Percentiles rank a stretch among this genome's conserved stretches.
Evolutionary conservation across 805 yeast genomes (phyloP).

Genomic region (Saccharomycopsis amapae): DNA sequence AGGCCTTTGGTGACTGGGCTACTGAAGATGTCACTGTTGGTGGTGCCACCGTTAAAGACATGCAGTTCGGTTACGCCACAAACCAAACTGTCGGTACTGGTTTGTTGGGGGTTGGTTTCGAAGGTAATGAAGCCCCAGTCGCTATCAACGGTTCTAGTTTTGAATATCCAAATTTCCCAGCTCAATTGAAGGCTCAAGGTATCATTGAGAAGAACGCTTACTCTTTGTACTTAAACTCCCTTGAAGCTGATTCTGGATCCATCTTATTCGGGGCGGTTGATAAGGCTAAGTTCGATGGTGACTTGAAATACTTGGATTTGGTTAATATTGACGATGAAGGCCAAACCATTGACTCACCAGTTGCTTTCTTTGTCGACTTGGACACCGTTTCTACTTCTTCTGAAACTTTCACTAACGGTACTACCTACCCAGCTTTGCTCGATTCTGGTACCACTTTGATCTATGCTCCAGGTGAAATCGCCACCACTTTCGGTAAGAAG

Average conservation of each 20-base stretch:
- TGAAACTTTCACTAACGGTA: constrained; percentile 20
- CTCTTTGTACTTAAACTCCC: constrained; percentile 52
- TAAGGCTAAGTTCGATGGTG: constrained; percentile 51
- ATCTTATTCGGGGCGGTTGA: constrained; percentile 70
- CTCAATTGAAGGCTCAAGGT: constrained; percentile 51
- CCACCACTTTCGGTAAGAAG: constrained; percentile 23
- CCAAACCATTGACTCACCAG: constrained; percentile 37
- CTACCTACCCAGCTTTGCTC: constrained; percentile 34
- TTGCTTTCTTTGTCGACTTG: constrained; percentile 38
- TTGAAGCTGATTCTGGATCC: constrained; percentile 39
- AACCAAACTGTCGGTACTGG: constrained; percentile 33
- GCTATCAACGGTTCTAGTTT: constrained; percentile 26
- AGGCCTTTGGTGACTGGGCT: constrained; percentile 43
- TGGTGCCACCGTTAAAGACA: constrained; percentile 16
- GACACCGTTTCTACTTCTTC: constrained; percentile 3
- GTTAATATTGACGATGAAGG: constrained; percentile 34
- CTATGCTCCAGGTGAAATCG: constrained; percentile 36
- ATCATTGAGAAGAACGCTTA: constrained; percentile 48
- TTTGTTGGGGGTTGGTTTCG: constrained; percentile 67
- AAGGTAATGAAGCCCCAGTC: constrained; percentile 59
- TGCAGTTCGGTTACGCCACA: constrained; percentile 20
- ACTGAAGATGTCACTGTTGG: constrained; percentile 20
- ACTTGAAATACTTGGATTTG: constrained; percentile 42
- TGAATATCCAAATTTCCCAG: constrained; percentile 61
- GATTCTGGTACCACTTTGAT: constrained; percentile 56